Evolutionary conservation across 2,329 filamentous ascomycete genomes (phyloP).

Genomic region (Seiridium unicorne): DNA sequence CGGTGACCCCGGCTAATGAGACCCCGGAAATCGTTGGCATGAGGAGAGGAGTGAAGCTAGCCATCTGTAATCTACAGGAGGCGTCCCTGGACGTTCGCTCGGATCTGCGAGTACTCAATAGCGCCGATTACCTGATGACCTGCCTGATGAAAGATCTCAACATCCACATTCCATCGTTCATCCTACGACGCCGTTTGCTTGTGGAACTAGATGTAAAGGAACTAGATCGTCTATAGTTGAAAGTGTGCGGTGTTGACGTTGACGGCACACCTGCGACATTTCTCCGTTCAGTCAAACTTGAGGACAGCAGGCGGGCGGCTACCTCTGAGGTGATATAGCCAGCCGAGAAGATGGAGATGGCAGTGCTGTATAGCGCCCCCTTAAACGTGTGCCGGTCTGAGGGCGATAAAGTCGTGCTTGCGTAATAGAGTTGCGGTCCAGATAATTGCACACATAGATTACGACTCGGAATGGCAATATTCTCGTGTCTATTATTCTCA

Average conservation of each 20-base stretch:
- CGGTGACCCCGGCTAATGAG: conserved; percentile 38
- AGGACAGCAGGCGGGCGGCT: conserved; percentile 31
- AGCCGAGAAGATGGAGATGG: conserved; percentile 32
- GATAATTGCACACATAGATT: conserved; percentile 36
- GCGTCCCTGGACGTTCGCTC: conserved; percentile 37
- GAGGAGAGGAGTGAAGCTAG: conserved; percentile 29
- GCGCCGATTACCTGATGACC: conserved; percentile 37
- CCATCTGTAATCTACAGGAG: conserved; percentile 45
- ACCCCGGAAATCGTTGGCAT: conserved; percentile 35
- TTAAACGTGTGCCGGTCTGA: conserved; percentile 31
- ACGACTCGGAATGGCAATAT: conserved; percentile 5
- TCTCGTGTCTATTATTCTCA: conserved; percentile 5
- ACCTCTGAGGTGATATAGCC: conserved; percentile 28
- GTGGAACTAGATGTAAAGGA: conserved; percentile 22
- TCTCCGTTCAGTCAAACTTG: conserved; percentile 36
- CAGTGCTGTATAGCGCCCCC: conserved; percentile 27
- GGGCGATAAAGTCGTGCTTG: conserved; percentile 38
- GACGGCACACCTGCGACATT: conserved; percentile 41
- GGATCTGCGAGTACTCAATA: conserved; percentile 31
- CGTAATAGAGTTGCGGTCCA: conserved; percentile 35
- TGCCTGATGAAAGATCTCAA: conserved; percentile 37
- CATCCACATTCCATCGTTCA: conserved; percentile 34
- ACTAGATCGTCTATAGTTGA: conserved; percentile 24
- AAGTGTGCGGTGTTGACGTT: conserved; percentile 33
- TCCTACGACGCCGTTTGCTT: conserved; percentile 31